Percentiles rank a stretch among this genome's conserved stretches.
Conservation (phyloP, 140 eudicot species). For the Erigeron philadelphicus region DNA sequence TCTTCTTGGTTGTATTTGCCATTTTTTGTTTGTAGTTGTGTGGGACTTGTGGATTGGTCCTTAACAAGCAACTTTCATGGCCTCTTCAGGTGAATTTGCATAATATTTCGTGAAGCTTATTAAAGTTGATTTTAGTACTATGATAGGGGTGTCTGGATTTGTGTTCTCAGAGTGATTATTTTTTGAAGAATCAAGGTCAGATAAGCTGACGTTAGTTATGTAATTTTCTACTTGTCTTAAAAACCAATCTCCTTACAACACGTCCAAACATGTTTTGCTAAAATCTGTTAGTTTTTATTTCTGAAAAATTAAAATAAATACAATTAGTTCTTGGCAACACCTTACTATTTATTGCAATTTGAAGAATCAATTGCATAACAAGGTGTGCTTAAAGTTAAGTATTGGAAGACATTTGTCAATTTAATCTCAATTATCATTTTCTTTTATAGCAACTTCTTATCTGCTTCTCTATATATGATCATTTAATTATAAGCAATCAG, state of each 20-base stretch:
- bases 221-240: slow-evolving; percentile 7
- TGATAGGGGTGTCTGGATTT: slow-evolving; percentile 4
- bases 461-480: background rate
- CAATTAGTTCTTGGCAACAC: background rate
- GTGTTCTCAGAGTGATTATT: slow-evolving; percentile 8
- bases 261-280: background rate
- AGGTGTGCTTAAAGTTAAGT: background rate
- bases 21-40: slow-evolving; percentile 56
- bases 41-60: slow-evolving; percentile 65
- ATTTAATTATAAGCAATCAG: background rate
- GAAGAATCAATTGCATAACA: background rate
- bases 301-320: background rate
- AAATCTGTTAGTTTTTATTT: background rate
- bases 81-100: slow-evolving; percentile 40
- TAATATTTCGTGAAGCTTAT: slow-evolving; percentile 1
- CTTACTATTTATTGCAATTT: background rate
- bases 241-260: background rate
- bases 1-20: slow-evolving; percentile 64
- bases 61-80: slow-evolving; percentile 58
- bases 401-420: background rate
- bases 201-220: background rate
- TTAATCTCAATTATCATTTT: background rate
- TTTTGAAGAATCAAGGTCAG: slow-evolving; percentile 4
- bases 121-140: slow-evolving; percentile 12
- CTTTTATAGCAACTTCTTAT: background rate